These are phyloP conservation scores for Periconia sp. DNA, from an alignment of 2,329 filamentous ascomycete genomes.

Conservation along the genomic window DNA sequence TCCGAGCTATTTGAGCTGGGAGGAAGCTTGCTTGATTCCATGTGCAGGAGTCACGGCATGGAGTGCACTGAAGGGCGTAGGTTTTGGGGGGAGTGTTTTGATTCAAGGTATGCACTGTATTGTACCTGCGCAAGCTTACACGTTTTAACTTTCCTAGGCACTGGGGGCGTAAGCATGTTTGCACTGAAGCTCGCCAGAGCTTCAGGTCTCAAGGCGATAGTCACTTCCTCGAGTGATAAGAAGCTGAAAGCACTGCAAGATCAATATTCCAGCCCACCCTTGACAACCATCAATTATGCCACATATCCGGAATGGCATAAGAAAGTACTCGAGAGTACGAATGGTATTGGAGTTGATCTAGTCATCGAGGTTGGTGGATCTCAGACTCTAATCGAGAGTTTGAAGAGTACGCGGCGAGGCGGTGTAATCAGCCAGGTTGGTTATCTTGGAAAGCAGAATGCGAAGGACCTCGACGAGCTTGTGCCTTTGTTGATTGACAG, in stretches of 20 bases:
- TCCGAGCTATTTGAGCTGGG: conserved; percentile 14
- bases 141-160: conserved; percentile 20
- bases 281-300: conserved; percentile 58
- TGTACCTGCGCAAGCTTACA: background rate
- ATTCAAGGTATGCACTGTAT: conserved; percentile 3
- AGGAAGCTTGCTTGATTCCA: conserved; percentile 15
- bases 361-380: conserved; percentile 43
- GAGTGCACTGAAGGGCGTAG: conserved; percentile 11
- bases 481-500: conserved; percentile 6
- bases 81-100: conserved; percentile 2
- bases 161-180: conserved; percentile 42
- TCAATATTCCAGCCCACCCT: background rate
- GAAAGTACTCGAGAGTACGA: conserved; percentile 51
- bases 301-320: conserved; percentile 57
- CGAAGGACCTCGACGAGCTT: conserved; percentile 2
- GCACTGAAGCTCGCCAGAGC: conserved; percentile 19
- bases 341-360: conserved; percentile 43
- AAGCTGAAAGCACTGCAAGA: conserved; percentile 54
- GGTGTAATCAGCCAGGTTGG: conserved; percentile 18
- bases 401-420: conserved; percentile 5
- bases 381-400: conserved; percentile 6
- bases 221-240: conserved; percentile 57
- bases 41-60: conserved; percentile 23
- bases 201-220: conserved; percentile 46
- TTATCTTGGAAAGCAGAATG: conserved; percentile 9